Base-by-base conservation (phyloP, 208 protist genomes). In the Leishmania tarentolae region DNA sequence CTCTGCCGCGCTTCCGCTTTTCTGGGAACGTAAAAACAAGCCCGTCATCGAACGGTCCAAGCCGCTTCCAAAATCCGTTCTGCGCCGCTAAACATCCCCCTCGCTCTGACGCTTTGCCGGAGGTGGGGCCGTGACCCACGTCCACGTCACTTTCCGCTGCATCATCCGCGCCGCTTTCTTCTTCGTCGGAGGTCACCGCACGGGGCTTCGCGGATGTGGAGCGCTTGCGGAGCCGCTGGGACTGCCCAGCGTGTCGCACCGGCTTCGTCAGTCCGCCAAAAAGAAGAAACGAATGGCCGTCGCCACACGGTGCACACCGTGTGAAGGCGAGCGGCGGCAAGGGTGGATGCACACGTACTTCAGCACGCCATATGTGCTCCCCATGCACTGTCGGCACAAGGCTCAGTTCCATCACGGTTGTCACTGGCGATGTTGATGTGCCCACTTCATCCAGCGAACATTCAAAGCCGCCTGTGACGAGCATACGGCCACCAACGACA, bases 401-500 rank as follows among this genome's bases (percentile, higher is more conserved):
- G 76, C 92, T 92, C 35, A 95, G 77, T 75, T 92, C 89, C 85
- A 88, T 88, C 35, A 91, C 80, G 31, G 79, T 90, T 35, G 80
- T n/a, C 19, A 65, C 76, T 17, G 78, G 79, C 24, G 76, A 61
- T 37, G 78, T 81, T 28, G 65, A 40, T 28, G 21, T 53, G 3
- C 65, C 74, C 0, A 68, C 65, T 69, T 93, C 90, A 69, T 90
- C 84, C 59, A 97, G 86, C 52, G 88, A 80, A 19, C 63, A 85
- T 74, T 90, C 87, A 69, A 97, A 93, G 56, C 94, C 94, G 53
- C 94, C 94, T 40, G 88, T 76, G 31, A 95, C 83, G 47, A 97
- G 70, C 83, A 97, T 89, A n/a, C 91, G 91, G 59, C 83, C 89
- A 63, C 93, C 94, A 37, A 94, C 89, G 21, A 96, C 76, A 56